Conservation (phyloP, 331 rosid genomes). For the Malus hybrid region DNA sequence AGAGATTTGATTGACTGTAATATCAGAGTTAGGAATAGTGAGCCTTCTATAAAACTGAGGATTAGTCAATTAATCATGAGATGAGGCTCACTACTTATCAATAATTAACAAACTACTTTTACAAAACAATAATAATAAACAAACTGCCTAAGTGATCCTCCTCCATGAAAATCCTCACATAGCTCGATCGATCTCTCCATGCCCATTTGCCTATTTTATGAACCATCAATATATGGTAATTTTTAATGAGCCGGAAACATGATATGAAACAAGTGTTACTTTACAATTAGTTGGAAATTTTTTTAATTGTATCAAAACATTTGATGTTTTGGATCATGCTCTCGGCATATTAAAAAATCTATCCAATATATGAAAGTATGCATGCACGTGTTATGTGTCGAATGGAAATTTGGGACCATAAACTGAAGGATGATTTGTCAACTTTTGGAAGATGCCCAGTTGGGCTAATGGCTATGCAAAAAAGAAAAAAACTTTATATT, state of each 20-base stretch:
- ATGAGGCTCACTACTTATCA: not conserved
- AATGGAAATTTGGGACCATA: constrained; percentile 4
- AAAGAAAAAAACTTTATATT: too few species aligned
- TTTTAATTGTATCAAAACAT: too few species aligned
- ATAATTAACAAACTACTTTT: not conserved
- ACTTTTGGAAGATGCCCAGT: too few species aligned
- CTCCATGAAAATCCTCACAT: not conserved
- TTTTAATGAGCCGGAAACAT: too few species aligned
- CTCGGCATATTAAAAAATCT: rapidly evolving
- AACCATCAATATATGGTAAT: not conserved
- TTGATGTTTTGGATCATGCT: rapidly evolving
- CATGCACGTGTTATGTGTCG: not conserved
- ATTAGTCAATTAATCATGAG: not conserved
- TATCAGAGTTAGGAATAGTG: not conserved
- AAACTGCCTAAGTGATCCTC: not conserved
- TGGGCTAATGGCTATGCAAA: too few species aligned
- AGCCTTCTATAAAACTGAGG: not conserved
- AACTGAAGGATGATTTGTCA: too few species aligned
- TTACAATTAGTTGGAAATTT: too few species aligned
- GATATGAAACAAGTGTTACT: too few species aligned
- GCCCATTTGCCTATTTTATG: not conserved
- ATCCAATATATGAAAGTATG: not conserved
- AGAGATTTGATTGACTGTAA: not conserved
- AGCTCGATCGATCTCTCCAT: too few species aligned
- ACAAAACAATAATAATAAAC: not conserved